Base-by-base conservation (phyloP, 495 filamentous ascomycete species). In the Trichoderma orchidacearum region DNA sequence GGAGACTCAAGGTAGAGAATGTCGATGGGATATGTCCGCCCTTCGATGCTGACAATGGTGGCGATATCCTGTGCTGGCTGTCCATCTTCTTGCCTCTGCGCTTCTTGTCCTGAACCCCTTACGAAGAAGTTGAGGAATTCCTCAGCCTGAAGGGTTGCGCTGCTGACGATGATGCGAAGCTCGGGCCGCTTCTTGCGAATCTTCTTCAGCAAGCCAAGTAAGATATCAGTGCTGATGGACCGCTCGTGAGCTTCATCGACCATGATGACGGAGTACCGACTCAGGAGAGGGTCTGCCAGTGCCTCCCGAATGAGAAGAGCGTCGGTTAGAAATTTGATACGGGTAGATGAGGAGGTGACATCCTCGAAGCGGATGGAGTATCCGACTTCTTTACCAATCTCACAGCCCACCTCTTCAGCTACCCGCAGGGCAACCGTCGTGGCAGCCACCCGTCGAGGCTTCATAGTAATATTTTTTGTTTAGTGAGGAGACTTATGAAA, bases 291-390 rank as follows among this genome's bases (percentile, higher is more conserved):
- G 68, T 97, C 94, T 18, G 95, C 88, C 12, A 99, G 76, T 18
- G 89, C 90, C 72, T 99, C 94, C 68, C 93, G 79, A 61, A 99
- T 85, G 27, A 99, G 78, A 63, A 99, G 79, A 9, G 93, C 94
- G 75, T 99, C 93, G 2, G 94, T 97, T 58, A 97, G 69, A 66
- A 96, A 99, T 66, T 99, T 99, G 68, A 99, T 94, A 51, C 81
- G 80, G 2, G 93, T 99, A 51, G 78, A 74, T 11, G 85, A 80
- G 41, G 90, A 95, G n/a, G 91, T 96, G 60, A 86, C 75, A 75
- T 97, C 93, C 66, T 97, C 94, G 66, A 99, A 99, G 54, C 93
- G 81, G 59, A 97, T 96, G 21, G 90, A 90, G 66, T 96, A 97
- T 50, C 94, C 94, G 55, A 97, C 90, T 69, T 96, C 88, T 71